These are phyloP conservation scores for Letharia lupina DNA, from an alignment of 495 filamentous ascomycete genomes.

Conservation along the genomic window DNA sequence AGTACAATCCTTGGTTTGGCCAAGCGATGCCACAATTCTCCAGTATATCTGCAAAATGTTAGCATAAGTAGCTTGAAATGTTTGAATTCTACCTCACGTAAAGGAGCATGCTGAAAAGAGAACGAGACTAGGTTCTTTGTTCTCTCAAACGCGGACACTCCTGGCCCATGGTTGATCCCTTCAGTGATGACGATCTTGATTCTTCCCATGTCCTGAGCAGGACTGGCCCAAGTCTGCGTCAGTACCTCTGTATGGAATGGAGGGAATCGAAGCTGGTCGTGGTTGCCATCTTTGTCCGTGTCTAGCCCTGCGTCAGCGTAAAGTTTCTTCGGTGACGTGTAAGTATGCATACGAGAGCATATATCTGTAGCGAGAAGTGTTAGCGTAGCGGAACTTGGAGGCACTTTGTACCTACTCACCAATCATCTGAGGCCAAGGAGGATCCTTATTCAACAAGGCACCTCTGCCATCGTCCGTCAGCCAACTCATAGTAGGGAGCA, in stretches of 20 bases:
- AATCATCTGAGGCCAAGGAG: constrained; percentile 55
- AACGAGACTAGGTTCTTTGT: constrained; percentile 69
- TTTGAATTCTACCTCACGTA: constrained; percentile 44
- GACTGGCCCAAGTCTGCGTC: constrained; percentile 62
- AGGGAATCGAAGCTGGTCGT: constrained; percentile 61
- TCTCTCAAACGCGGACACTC: constrained; percentile 53
- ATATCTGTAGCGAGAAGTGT: constrained; percentile 13
- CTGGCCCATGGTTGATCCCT: constrained; percentile 47
- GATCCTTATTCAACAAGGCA: constrained; percentile 45
- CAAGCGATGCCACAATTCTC: constrained; percentile 72
- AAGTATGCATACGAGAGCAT: constrained; percentile 15
- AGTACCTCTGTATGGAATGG: constrained; percentile 64
- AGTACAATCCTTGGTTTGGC: constrained; percentile 72
- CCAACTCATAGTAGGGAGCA: not conserved
- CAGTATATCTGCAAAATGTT: constrained; percentile 49
- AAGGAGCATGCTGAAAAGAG: constrained; percentile 79
- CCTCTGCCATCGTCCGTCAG: constrained; percentile 35
- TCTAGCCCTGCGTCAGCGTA: constrained; percentile 35
- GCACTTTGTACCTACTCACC: constrained; percentile 29
- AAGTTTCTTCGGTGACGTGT: not conserved
- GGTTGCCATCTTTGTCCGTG: constrained; percentile 51
- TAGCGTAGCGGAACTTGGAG: not conserved
- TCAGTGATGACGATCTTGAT: constrained; percentile 75
- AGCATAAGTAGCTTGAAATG: constrained; percentile 14
- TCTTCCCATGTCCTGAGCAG: constrained; percentile 59